Evolutionary conservation across 2,329 filamentous ascomycete species (phyloP), one percentile per base, ranked within the genome.

Genomic region (Albifimbria verrucaria): DNA sequence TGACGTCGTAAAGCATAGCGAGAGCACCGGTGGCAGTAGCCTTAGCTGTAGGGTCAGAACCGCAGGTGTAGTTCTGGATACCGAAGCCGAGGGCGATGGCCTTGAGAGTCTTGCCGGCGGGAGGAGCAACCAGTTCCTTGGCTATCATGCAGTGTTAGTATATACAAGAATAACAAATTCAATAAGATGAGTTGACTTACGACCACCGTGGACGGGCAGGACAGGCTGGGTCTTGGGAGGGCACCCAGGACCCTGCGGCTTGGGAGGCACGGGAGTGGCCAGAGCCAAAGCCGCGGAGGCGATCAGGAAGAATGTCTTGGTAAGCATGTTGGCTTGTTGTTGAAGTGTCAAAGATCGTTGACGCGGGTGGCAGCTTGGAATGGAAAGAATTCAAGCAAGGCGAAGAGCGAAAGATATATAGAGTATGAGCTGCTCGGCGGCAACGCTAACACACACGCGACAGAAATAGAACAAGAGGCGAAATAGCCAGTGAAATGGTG

Each of bases 51-150:
- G 67, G 65, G 3, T 62, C 54, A n/a, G 59, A 57, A n/a, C 32
- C 18, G 69, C 85, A 88, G 36, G 81, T 85, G 74, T 88, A 88
- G 77, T 88, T 88, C 63, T 88, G 85, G 61, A 85, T 80, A 53
- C 85, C 85, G 60, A 85, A 79, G 59, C 85, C 85, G 42, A 88
- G 70, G 52, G 76, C 77, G 56, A 88, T 79, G 71, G 78, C 71
- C 65, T 80, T 77, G 36, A 85, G 70, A 5, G 65, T 65, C 43
- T 73, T 61, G 56, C 63, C 63, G 10, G 68, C 55, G 3, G 76
- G 58, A 1, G 74, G 74, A 4, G 67, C 54, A n/a, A 74, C 66
- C 24, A 84, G 77, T 49, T 82, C 72, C 22, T 61, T 62, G 36
- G 65, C 73, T 77, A 48, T 2, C 18, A 15, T 21, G 12, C 15